Base-by-base conservation (phyloP, 2,329 filamentous ascomycete genomes). In the Biscogniauxia sp. region DNA sequence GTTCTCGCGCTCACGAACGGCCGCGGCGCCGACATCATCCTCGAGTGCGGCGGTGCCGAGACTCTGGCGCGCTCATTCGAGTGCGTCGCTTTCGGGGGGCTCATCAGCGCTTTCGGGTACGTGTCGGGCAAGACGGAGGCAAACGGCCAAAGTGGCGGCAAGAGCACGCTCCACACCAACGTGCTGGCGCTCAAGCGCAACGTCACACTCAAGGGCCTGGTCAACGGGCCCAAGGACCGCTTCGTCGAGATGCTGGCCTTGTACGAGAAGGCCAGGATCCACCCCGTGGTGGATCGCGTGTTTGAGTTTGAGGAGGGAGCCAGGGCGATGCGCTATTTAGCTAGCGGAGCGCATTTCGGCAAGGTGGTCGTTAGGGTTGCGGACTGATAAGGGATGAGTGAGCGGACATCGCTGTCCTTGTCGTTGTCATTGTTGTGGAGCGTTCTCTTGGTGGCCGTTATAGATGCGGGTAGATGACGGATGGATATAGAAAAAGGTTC, bases 211-310 rank as follows among this genome's bases (percentile, higher is more conserved):
- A 78, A 76, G 66, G 74, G 85, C 0, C 82, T 87, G 7, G 64
- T 86, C 28, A 87, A 87, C 68, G 85, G 85, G 0, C 84, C 84
- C 0, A 80, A 79, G 64, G 83, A 85, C 63, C 75, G 80, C 50
- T 82, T 85, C 60, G 80, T 83, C 72, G 83, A 86, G 72, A 84
- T 85, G 81, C 64, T 80, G 45, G 59, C 53, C 32, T 80, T 81
- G 53, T 82, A 82, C 63, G 74, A 78, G 60, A 68, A 73, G 53
- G 74, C 80, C 60, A 56, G 70, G 62, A 80, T 84, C 50, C 74
- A 70, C 55, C 82, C 82, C 3, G 77, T 84, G 0, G 74, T 85
- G 49, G 77, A 80, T 65, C 75, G 71, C 65, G 75, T 78, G 3
- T 84, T 84, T 66, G 67, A 55, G 20, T 80, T 85, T 65, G 77